Evolutionary conservation across 148 eudicot genomes (phyloP).

Genomic region (Diospyros kaki): DNA sequence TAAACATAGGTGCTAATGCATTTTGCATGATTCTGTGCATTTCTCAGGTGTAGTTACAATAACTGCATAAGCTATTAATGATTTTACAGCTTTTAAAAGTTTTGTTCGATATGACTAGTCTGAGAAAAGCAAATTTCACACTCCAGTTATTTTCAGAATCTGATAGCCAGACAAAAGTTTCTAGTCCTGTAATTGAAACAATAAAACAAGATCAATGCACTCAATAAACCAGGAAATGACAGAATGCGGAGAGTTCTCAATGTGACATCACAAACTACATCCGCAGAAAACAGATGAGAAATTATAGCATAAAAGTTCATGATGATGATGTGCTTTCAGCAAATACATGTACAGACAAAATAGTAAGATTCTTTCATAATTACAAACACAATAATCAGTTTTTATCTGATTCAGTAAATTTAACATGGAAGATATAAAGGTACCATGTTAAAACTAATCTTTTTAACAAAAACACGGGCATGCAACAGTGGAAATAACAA

Average conservation of each 20-base stretch:
- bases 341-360: background rate
- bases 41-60: too few relatives aligned
- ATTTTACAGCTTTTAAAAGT: background rate
- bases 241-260: background rate
- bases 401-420: background rate
- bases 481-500: too few relatives aligned
- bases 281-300: background rate
- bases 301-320: background rate
- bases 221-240: background rate
- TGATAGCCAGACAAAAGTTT: too few relatives aligned
- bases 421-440: background rate
- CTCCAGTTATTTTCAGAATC: too few relatives aligned
- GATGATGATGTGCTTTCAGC: background rate
- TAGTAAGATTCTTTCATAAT: background rate
- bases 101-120: background rate
- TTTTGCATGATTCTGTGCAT: too few relatives aligned
- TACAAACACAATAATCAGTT: background rate
- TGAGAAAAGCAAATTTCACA: background rate
- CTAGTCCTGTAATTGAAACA: background rate
- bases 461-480: too few relatives aligned
- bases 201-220: background rate
- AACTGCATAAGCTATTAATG: too few relatives aligned
- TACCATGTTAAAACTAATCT: background rate
- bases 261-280: background rate
- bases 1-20: background rate